These are phyloP conservation scores for Wallemia hederae DNA, from an alignment of 1,284 basidiomycete genomes.

Conservation along the genomic window DNA sequence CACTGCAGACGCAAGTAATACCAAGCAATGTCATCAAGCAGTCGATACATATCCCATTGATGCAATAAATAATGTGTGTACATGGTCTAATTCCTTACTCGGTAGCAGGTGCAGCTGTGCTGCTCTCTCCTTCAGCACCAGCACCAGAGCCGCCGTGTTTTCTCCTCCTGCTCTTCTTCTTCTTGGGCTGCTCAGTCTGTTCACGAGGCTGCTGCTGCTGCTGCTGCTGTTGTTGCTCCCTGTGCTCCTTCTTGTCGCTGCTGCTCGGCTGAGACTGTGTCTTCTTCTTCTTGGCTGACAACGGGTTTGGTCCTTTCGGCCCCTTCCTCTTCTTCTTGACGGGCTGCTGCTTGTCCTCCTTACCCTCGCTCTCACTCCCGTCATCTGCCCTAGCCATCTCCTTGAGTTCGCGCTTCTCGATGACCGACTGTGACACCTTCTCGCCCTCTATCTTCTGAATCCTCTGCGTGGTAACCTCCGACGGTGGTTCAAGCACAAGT, in stretches of 20 bases:
- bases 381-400: conserved; percentile 7
- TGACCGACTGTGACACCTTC: not conserved
- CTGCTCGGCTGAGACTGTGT: conserved; percentile 7
- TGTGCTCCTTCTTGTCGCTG: not conserved
- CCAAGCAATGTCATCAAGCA: too few relatives aligned
- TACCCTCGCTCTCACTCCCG: conserved; percentile 10
- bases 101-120: too few relatives aligned
- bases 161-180: not conserved
- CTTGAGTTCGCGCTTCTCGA: not conserved
- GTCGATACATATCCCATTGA: too few relatives aligned
- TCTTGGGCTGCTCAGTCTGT: not conserved
- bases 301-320: conserved; percentile 66
- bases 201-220: too few relatives aligned
- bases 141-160: not conserved
- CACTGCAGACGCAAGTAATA: not conserved
- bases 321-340: conserved; percentile 31
- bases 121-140: too few relatives aligned
- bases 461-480: conserved; percentile 34
- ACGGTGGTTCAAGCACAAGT: conserved; percentile 63
- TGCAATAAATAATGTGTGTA: too few relatives aligned
- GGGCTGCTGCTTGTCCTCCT: conserved; percentile 13
- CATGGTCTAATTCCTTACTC: too few relatives aligned
- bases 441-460: conserved; percentile 29
- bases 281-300: conserved; percentile 73
- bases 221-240: not conserved